A percentile compares a stretch with the other conserved stretches of the same genome.
phyloP scores from a whole-genome alignment of 768 basidiomycete species.

The Russula foetens region DNA sequence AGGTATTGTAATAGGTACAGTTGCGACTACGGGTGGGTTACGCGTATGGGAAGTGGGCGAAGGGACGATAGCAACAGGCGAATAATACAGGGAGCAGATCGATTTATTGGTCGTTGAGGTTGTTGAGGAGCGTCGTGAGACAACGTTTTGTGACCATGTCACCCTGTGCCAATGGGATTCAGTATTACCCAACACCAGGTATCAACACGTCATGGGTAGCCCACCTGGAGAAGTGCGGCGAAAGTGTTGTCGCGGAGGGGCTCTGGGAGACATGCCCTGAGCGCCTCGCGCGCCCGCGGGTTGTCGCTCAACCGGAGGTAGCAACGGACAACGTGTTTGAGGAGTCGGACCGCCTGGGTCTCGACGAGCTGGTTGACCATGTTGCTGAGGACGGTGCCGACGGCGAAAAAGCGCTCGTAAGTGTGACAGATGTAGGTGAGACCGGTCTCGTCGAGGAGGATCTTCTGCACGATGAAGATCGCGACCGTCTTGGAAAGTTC shows the following conservation, averaged over 20 bases:
- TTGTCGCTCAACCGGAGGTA: constrained; percentile 96
- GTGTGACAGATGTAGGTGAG: constrained; percentile 99
- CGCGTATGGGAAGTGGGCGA: background rate
- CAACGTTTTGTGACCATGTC: constrained; percentile 98
- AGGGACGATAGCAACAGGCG: background rate
- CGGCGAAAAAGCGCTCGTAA: constrained; percentile 99
- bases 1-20: constrained; percentile 19
- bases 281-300: constrained; percentile 87
- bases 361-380: constrained; percentile 99
- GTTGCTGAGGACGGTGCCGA: constrained; percentile 95
- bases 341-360: constrained; percentile 89
- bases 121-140: constrained; percentile 82
- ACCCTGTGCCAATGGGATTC: constrained; percentile 41
- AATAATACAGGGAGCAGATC: constrained; percentile 5
- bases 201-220: constrained; percentile 13
- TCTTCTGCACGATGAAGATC: constrained; percentile 99
- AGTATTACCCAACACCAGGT: background rate
- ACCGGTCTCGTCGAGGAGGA: constrained; percentile 93
- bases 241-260: constrained; percentile 93
- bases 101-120: constrained; percentile 52
- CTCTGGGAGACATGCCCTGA: constrained; percentile 92
- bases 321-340: constrained; percentile 98
- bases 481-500: constrained; percentile 98
- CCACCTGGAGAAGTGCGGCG: constrained; percentile 78
- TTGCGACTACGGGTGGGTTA: constrained; percentile 15